These are phyloP conservation scores for Apiotrichum montevideense DNA, from an alignment of 1,284 basidiomycete species.

Conservation along the genomic window DNA sequence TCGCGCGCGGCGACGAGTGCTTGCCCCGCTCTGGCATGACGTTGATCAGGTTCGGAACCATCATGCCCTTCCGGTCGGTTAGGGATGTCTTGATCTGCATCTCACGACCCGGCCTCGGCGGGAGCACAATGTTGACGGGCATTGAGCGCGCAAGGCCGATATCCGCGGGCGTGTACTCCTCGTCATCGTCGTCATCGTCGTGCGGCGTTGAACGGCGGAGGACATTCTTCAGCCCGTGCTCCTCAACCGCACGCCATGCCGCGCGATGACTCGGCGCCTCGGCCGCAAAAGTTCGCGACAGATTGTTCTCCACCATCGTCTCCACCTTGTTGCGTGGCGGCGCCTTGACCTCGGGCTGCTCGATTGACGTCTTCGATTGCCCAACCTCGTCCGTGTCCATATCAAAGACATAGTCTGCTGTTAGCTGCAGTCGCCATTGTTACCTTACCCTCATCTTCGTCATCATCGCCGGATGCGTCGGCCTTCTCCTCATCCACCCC, in stretches of 20 bases:
- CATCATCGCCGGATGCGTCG: neutral
- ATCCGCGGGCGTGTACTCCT: slow-evolving; percentile 5
- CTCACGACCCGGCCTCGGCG: slow-evolving; percentile 1
- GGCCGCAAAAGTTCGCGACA: slow-evolving; percentile 42
- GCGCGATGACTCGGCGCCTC: slow-evolving; percentile 44
- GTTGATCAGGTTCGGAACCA: slow-evolving; percentile 38
- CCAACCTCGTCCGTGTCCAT: slow-evolving; percentile 39
- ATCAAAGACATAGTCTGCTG: slow-evolving; percentile 43
- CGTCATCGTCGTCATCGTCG: slow-evolving; percentile 21
- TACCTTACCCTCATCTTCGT: slow-evolving; percentile 23
- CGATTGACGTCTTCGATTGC: neutral
- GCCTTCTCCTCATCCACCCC: slow-evolving; percentile 7
- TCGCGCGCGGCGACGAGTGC: neutral
- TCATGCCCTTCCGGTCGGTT: slow-evolving; percentile 32
- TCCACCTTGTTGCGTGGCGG: slow-evolving; percentile 16
- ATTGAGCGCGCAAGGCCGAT: slow-evolving; percentile 34
- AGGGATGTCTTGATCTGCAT: slow-evolving; percentile 42
- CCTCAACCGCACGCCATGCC: slow-evolving; percentile 35
- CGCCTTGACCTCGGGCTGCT: slow-evolving; percentile 2
- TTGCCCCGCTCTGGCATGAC: slow-evolving; percentile 32
- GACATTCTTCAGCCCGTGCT: slow-evolving; percentile 17
- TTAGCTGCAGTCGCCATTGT: neutral
- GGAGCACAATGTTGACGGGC: slow-evolving; percentile 35
- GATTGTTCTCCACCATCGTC: slow-evolving; percentile 39
- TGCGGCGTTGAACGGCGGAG: slow-evolving; percentile 8